phyloP scores from a whole-genome alignment of 1,284 basidiomycete species.

The Leccinum subrobustum region DNA sequence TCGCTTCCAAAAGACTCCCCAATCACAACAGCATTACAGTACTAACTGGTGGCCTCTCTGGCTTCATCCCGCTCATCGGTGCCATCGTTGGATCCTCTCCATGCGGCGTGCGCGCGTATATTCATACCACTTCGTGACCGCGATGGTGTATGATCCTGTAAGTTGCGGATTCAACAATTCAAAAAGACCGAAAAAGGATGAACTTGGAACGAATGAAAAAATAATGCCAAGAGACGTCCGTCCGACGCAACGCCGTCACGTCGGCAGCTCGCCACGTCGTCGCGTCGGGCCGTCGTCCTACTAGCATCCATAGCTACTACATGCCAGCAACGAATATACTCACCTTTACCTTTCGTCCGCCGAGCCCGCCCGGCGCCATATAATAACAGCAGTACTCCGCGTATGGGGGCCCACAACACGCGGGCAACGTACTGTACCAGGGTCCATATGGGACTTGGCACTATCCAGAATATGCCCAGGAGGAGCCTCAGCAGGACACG shows the following conservation, averaged over 20 bases:
- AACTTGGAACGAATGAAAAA: not conserved
- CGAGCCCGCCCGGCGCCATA: conserved; percentile 19
- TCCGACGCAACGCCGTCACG: not conserved
- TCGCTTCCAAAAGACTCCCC: not conserved
- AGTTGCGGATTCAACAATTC: not conserved
- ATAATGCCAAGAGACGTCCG: not conserved
- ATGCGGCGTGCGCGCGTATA: not conserved
- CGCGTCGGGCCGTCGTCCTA: not conserved
- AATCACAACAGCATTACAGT: no score
- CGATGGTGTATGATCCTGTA: not conserved
- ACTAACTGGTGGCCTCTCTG: not conserved
- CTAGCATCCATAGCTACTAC: not conserved
- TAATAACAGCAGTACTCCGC: conserved; percentile 13
- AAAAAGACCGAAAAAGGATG: not conserved
- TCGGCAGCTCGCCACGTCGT: not conserved
- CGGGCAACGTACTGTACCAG: not conserved
- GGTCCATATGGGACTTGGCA: conserved; percentile 6
- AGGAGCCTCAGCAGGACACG: conserved; percentile 1
- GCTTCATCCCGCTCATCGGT: not conserved
- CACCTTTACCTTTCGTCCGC: not conserved
- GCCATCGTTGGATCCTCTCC: not conserved
- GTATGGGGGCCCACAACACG: conserved; percentile 13
- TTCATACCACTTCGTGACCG: not conserved
- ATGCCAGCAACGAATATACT: not conserved
- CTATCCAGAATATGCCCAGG: not conserved